Percentiles rank a stretch among this genome's conserved stretches.
Conservation (phyloP, 345 rosid species). For the Alliaria petiolata region DNA sequence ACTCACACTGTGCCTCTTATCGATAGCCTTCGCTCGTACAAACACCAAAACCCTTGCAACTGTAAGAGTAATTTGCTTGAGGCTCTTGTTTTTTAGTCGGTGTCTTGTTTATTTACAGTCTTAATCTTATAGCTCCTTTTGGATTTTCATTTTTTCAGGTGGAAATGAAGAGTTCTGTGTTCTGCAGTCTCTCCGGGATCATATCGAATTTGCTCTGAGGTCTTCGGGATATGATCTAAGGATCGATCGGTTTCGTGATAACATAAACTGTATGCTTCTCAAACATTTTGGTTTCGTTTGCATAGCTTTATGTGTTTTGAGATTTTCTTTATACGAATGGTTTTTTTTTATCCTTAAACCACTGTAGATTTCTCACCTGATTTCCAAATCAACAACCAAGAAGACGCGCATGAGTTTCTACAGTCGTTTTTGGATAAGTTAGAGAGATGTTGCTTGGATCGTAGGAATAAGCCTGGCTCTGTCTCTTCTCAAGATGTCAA, state of each 20-base stretch:
- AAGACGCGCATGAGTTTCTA: conserved; percentile 88
- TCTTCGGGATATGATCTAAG: conserved; percentile 53
- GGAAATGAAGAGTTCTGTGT: conserved; percentile 54
- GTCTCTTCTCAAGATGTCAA: conserved; percentile 33
- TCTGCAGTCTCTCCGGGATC: conserved; percentile 51
- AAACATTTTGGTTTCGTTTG: neutral
- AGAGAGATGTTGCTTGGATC: conserved; percentile 54
- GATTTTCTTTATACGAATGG: neutral
- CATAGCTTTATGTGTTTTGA: neutral
- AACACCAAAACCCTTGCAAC: conserved; percentile 44
- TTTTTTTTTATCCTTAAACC: conserved; percentile 37
- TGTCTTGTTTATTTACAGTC: neutral
- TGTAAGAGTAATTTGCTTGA: conserved; percentile 26
- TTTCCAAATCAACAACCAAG: conserved; percentile 63
- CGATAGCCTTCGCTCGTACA: conserved; percentile 44
- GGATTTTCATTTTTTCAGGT: conserved; percentile 40
- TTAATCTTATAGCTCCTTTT: neutral
- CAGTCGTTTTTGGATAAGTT: conserved; percentile 70
- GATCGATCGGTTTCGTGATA: conserved; percentile 48
- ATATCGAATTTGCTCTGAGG: conserved; percentile 51
- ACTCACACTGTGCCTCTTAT: conserved; percentile 82
- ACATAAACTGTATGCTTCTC: conserved; percentile 57
- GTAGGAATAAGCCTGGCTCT: conserved; percentile 10
- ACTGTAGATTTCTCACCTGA: conserved; percentile 52
- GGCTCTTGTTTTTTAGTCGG: neutral